phyloP scores from a whole-genome alignment of 1,139 yeast species.

The Cylindricascospora bacillispora region DNA sequence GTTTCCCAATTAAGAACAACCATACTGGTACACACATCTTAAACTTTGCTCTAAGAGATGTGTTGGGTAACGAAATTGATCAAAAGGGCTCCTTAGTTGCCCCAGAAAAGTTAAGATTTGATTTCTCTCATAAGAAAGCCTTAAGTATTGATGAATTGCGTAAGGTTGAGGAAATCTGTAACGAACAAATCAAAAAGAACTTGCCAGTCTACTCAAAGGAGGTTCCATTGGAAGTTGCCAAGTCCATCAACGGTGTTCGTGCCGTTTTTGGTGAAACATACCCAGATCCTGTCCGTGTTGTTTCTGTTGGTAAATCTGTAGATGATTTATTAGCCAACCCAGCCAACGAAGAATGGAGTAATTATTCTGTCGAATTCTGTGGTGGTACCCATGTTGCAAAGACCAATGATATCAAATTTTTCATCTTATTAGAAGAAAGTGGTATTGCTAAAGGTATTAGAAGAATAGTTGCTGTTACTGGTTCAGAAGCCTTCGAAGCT shows the following conservation, averaged over 20 bases:
- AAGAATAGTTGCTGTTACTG: conserved; percentile 95
- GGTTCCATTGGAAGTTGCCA: conserved; percentile 62
- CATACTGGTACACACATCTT: conserved; percentile 97
- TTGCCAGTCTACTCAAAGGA: conserved; percentile 69
- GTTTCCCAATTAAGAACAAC: conserved; percentile 95
- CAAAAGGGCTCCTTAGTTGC: conserved; percentile 97
- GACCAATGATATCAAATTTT: conserved; percentile 87
- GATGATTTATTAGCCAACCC: conserved; percentile 70
- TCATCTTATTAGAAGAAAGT: conserved; percentile 81
- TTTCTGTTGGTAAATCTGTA: conserved; percentile 84
- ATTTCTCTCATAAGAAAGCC: conserved; percentile 84
- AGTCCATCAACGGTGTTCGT: conserved; percentile 69
- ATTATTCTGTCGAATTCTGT: conserved; percentile 83
- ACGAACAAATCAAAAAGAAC: conserved; percentile 58
- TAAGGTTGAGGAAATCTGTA: conserved; percentile 63
- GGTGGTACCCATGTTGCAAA: conserved; percentile 96
- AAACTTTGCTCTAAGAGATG: conserved; percentile 77
- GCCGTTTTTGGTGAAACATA: conserved; percentile 98
- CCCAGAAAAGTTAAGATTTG: conserved; percentile 89
- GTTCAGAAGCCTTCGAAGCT: conserved; percentile 78
- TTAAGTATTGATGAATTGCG: conserved; percentile 57
- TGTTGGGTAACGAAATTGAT: conserved; percentile 77
- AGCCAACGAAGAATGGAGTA: conserved; percentile 56
- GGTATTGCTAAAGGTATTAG: conserved; percentile 98
- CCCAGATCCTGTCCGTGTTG: conserved; percentile 98